Base-by-base conservation (phyloP, 2,329 filamentous ascomycete species). In the Pyrenophora graminea region DNA sequence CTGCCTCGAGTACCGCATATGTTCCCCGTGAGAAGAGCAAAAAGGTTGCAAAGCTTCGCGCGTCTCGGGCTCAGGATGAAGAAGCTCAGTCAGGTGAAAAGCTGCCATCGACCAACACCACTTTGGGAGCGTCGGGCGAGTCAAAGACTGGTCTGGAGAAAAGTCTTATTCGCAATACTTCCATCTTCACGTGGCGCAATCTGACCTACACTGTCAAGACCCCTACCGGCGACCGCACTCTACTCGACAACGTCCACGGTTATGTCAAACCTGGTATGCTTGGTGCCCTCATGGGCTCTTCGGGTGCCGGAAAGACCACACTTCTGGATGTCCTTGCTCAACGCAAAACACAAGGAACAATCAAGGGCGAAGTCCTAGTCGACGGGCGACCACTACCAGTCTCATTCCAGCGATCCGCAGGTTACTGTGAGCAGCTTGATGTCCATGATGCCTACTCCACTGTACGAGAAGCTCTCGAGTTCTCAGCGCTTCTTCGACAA, bases 171-270 rank as follows among this genome's bases (percentile, higher is more conserved):
- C 80, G 80, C 21, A 88, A 89, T 67, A 86, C 82, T 0, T 86
- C 84, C 0, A 77, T 88, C 0, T 89, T 95, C 49, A 92, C 88
- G 1, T 85, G 82, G 82, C 69, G 74, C 23, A 74, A 83, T 53
- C 75, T 84, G 3, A 73, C 71, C 6, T 83, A 82, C 50, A 77
- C 85, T 71, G 94, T 83, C 54, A 78, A 76, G 31, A 77, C 64
- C 2, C 63, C 65, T 0, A 41, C 50, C 71, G 45, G 69, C 65
- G 13, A 75, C 68, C 9, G 74, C 74, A 45, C 67, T 72, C 53
- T 85, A 2, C 67, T 85, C 9, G 77, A 84, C 45, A 68, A 81
- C 43, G 77, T 84, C 7, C 72, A 73, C 17, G 82, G 74, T 3
- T 84, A 74, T 71, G 79, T 83, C 2, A 81, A 80, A 49, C 81